A percentile compares a stretch with the other conserved stretches of the same genome.
Conservation (phyloP, 495 filamentous ascomycete species). For the Tuber aestivum region DNA sequence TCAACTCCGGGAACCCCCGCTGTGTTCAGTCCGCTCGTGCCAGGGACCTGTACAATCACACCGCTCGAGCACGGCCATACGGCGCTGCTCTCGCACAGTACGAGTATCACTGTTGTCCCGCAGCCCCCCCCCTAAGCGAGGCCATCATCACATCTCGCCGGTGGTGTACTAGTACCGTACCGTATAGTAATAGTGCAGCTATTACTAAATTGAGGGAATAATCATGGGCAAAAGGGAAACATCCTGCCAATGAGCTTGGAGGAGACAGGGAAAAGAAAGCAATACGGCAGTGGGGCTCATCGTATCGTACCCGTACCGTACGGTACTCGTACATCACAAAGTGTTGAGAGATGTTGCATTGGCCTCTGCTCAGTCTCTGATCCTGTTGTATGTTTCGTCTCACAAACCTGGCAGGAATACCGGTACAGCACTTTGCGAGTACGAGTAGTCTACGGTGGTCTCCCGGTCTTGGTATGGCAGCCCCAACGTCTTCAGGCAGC, state of each 20-base stretch:
- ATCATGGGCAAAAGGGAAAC: neutral
- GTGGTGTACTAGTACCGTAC: neutral
- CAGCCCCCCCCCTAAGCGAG: neutral
- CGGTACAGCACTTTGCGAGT: too few species aligned
- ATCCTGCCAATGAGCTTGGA: neutral
- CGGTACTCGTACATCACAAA: neutral
- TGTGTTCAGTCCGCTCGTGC: too few species aligned
- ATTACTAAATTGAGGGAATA: neutral
- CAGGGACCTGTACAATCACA: neutral
- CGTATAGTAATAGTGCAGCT: too few species aligned
- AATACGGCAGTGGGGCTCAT: neutral
- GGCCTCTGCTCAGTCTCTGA: neutral
- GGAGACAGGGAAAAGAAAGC: neutral
- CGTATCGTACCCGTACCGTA: too few species aligned
- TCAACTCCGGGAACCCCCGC: too few species aligned
- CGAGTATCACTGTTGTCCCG: neutral
- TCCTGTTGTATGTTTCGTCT: neutral
- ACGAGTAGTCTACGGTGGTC: too few species aligned
- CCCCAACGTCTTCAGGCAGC: neutral
- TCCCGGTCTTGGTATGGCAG: neutral
- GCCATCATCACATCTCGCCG: neutral
- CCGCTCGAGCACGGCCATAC: neutral
- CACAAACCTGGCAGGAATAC: neutral
- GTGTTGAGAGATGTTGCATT: neutral
- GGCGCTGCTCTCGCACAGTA: neutral